phyloP scores from a whole-genome alignment of 306 rosid species.

The Fragaria nilgerrensis region DNA sequence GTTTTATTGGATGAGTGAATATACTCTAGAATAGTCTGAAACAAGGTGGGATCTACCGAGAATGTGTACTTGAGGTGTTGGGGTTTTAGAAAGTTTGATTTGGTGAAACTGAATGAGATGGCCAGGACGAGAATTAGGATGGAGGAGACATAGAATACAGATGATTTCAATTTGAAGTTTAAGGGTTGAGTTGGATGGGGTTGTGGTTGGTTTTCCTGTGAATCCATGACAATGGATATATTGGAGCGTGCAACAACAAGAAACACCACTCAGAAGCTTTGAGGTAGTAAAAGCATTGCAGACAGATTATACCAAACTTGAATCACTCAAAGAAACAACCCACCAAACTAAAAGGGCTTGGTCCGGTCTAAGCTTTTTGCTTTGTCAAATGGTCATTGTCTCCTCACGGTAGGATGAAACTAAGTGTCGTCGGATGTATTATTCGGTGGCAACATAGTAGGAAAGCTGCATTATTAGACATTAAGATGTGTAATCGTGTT shows the following conservation, averaged over 20 bases:
- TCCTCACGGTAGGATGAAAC: too few species aligned
- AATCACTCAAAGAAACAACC: too few species aligned
- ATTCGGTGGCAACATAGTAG: too few species aligned
- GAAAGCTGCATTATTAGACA: too few species aligned
- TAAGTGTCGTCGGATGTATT: too few species aligned
- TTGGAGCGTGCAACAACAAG: neutral
- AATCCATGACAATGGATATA: conserved; percentile 38
- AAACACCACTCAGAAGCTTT: neutral
- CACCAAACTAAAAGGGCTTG: too few species aligned
- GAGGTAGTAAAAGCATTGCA: neutral
- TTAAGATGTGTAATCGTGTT: too few species aligned
- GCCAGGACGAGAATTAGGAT: conserved; percentile 52
- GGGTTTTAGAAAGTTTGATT: conserved; percentile 38
- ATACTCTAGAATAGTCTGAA: conserved; percentile 30
- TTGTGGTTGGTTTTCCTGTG: conserved; percentile 20
- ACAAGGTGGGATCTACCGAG: conserved; percentile 25
- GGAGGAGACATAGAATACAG: conserved; percentile 33
- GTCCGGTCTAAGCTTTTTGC: too few species aligned
- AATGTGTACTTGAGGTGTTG: conserved; percentile 37
- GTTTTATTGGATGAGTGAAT: conserved; percentile 31
- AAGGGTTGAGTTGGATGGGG: conserved; percentile 27
- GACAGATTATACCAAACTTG: too few species aligned
- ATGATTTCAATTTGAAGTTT: conserved; percentile 30
- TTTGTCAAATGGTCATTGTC: too few species aligned
- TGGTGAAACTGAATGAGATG: conserved; percentile 44